These are phyloP conservation scores for Penicillium crustosum DNA, from an alignment of 2,329 filamentous ascomycete genomes.

Conservation along the genomic window DNA sequence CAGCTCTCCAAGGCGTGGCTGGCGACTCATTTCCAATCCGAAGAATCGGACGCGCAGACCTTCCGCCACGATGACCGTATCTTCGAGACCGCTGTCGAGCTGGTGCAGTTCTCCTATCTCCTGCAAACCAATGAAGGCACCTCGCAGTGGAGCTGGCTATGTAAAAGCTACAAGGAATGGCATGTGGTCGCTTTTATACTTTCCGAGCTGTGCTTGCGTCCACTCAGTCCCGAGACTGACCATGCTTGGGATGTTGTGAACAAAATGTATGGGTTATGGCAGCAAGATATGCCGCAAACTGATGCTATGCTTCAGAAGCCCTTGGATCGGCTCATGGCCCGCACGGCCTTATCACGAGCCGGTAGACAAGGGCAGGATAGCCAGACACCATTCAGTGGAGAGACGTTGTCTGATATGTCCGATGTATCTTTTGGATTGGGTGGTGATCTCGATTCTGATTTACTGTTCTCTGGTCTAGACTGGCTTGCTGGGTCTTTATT, in stretches of 20 bases:
- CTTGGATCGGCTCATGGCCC: constrained; percentile 21
- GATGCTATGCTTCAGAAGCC: constrained; percentile 17
- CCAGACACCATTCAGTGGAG: neutral
- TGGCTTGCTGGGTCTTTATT: neutral
- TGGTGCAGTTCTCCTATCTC: constrained; percentile 63
- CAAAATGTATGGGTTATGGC: constrained; percentile 22
- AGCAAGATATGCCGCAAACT: constrained; percentile 2
- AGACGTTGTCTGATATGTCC: neutral
- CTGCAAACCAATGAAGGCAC: constrained; percentile 58
- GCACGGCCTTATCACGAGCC: neutral
- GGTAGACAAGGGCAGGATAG: neutral
- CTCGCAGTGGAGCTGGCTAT: constrained; percentile 58
- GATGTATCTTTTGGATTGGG: neutral
- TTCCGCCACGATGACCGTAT: constrained; percentile 53
- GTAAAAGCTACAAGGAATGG: constrained; percentile 58
- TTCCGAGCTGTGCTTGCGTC: constrained; percentile 50
- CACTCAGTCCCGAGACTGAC: constrained; percentile 18
- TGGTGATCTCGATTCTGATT: neutral
- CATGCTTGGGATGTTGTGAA: constrained; percentile 28
- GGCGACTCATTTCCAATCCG: constrained; percentile 13
- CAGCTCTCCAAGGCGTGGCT: constrained; percentile 70
- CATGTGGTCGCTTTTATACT: constrained; percentile 57
- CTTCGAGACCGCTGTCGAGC: constrained; percentile 64
- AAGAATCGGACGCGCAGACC: neutral
- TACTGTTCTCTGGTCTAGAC: neutral